These are phyloP conservation scores for Chrysanthemum lavandulifolium DNA, from an alignment of 129 eudicot genomes.

Conservation along the genomic window DNA sequence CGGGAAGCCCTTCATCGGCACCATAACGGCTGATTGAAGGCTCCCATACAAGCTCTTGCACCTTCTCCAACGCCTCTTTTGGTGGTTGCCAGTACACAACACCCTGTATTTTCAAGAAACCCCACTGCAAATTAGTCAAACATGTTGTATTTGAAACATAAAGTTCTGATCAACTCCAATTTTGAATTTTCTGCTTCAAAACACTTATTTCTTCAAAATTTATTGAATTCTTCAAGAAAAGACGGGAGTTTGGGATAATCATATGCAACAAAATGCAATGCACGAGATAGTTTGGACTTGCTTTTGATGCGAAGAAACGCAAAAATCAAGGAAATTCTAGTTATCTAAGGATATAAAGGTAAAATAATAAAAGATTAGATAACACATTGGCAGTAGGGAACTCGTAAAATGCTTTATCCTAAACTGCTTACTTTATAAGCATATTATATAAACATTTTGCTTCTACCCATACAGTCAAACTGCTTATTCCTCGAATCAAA, in stretches of 20 bases:
- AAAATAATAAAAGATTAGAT: too few relatives aligned
- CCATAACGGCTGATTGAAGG: constrained; percentile 93
- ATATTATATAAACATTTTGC: too few relatives aligned
- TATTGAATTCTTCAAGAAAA: background rate
- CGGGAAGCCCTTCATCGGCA: constrained; percentile 96
- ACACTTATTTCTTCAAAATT: background rate
- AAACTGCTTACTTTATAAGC: too few relatives aligned
- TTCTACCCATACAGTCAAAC: too few relatives aligned
- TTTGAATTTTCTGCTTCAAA: constrained; percentile 3
- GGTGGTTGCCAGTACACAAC: constrained; percentile 99
- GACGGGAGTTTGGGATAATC: background rate
- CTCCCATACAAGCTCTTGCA: constrained; percentile 69
- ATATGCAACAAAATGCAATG: background rate
- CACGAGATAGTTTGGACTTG: too few relatives aligned
- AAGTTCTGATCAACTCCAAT: background rate
- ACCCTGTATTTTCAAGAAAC: constrained; percentile 51
- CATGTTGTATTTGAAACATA: constrained; percentile 5
- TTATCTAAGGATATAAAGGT: too few relatives aligned
- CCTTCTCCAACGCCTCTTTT: constrained; percentile 70
- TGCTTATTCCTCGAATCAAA: too few relatives aligned
- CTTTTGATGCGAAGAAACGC: too few relatives aligned
- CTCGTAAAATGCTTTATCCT: too few relatives aligned
- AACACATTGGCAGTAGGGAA: too few relatives aligned
- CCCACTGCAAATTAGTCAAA: background rate
- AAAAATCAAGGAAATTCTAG: too few relatives aligned